Evolutionary conservation across 2,329 filamentous ascomycete genomes (phyloP).

Genomic region (Trichoderma harzianum): DNA sequence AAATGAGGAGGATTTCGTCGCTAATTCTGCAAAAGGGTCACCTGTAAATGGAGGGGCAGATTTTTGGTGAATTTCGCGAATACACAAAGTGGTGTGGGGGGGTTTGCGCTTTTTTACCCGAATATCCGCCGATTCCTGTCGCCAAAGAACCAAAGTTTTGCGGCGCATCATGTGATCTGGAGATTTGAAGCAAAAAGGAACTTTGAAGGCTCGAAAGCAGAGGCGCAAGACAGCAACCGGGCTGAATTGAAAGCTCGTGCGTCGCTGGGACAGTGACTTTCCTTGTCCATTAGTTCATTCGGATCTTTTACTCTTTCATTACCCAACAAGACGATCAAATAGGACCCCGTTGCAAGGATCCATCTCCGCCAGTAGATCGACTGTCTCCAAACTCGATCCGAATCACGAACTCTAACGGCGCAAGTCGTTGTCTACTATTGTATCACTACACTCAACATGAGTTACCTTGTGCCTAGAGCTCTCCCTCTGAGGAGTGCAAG

Average conservation of each 20-base stretch:
- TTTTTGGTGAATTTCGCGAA: constrained; percentile 42
- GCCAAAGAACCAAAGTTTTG: constrained; percentile 2
- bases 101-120: constrained; percentile 29
- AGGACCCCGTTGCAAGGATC: background rate
- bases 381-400: background rate
- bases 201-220: background rate
- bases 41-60: constrained; percentile 39
- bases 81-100: constrained; percentile 36
- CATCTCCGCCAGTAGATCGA: background rate
- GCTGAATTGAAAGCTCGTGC: background rate
- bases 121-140: constrained; percentile 31
- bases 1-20: background rate
- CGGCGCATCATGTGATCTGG: constrained; percentile 37
- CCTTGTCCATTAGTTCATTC: background rate
- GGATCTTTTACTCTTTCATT: background rate
- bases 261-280: background rate
- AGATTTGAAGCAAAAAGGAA: constrained; percentile 28
- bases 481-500: constrained; percentile 24
- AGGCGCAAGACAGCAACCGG: background rate
- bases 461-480: constrained; percentile 25
- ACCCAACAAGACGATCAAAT: background rate
- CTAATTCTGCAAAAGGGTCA: constrained; percentile 25
- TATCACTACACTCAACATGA: constrained; percentile 25
- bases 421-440: background rate
- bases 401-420: background rate